Evolutionary conservation across 2,329 filamentous ascomycete species (phyloP).

Genomic region (Aspergillus sp.): DNA sequence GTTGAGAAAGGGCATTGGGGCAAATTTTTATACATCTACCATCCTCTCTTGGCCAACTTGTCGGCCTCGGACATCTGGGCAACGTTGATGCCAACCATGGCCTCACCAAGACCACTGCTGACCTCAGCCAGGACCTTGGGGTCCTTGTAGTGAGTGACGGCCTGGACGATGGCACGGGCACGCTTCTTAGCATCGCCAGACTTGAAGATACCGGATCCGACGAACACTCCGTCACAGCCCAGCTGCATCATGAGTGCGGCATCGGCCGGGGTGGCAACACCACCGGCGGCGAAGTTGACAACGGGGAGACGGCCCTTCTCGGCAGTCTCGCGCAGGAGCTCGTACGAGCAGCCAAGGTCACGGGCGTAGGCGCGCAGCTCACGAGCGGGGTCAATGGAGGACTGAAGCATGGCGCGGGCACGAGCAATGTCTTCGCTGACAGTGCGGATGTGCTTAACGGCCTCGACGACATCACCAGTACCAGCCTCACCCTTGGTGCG

Average conservation of each 20-base stretch:
- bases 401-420: slow-evolving; percentile 54
- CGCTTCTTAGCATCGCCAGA: slow-evolving; percentile 83
- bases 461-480: slow-evolving; percentile 94
- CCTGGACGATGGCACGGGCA: slow-evolving; percentile 90
- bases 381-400: slow-evolving; percentile 50
- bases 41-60: slow-evolving; percentile 80
- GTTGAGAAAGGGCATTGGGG: too few relatives aligned
- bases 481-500: slow-evolving; percentile 97
- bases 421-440: slow-evolving; percentile 76
- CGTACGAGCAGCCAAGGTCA: slow-evolving; percentile 72
- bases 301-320: slow-evolving; percentile 84
- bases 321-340: slow-evolving; percentile 79
- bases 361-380: slow-evolving; percentile 76
- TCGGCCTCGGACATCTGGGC: slow-evolving; percentile 70
- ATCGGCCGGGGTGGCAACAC: slow-evolving; percentile 97
- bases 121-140: slow-evolving; percentile 80
- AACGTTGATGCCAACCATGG: slow-evolving; percentile 95
- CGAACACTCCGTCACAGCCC: slow-evolving; percentile 96
- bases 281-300: slow-evolving; percentile 97
- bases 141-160: slow-evolving; percentile 86
- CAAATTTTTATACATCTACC: slow-evolving; percentile 48
- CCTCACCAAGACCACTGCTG: slow-evolving; percentile 85
- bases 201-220: slow-evolving; percentile 97
- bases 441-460: slow-evolving; percentile 91
- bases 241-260: slow-evolving; percentile 99